Evolutionary conservation across 139 green algal species (phyloP).

Genomic region (Choricystis sp.): DNA sequence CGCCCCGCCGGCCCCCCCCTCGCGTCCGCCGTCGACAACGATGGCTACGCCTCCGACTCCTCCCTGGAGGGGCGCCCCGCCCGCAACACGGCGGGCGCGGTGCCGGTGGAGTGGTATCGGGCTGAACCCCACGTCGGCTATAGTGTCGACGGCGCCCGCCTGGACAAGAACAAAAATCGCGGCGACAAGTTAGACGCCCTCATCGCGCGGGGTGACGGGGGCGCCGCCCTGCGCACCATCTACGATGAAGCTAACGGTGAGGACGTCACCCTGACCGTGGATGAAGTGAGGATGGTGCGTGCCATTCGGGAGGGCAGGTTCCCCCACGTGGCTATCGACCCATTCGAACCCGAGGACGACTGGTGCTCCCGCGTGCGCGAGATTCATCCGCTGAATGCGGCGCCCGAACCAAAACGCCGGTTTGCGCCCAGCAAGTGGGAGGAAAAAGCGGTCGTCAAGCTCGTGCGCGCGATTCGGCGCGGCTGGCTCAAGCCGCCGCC

Average conservation of each 20-base stretch:
- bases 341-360: conserved; percentile 43
- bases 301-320: conserved; percentile 76
- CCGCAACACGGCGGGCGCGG: conserved; percentile 74
- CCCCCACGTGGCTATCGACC: conserved; percentile 69
- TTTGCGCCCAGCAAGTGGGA: conserved; percentile 95
- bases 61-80: conserved; percentile 80
- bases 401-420: conserved; percentile 84
- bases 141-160: conserved; percentile 48
- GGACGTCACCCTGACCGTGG: conserved; percentile 69
- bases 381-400: conserved; percentile 55
- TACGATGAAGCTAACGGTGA: conserved; percentile 98
- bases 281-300: conserved; percentile 82
- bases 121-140: conserved; percentile 95
- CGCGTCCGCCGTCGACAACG: conserved; percentile 16
- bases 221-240: conserved; percentile 29
- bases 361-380: conserved; percentile 64
- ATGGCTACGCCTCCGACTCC: conserved; percentile 73
- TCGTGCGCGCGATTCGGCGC: conserved; percentile 79
- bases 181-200: conserved; percentile 55
- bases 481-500: conserved; percentile 63
- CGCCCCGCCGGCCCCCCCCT: no score
- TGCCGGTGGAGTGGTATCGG: conserved; percentile 89
- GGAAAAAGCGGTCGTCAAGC: conserved; percentile 74
- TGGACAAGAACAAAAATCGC: conserved; percentile 33
- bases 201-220: not conserved